Percentiles rank a stretch among this genome's conserved stretches.
Evolutionary conservation across 2,329 filamentous ascomycete genomes (phyloP).

Genomic region (Fusarium robinianum): DNA sequence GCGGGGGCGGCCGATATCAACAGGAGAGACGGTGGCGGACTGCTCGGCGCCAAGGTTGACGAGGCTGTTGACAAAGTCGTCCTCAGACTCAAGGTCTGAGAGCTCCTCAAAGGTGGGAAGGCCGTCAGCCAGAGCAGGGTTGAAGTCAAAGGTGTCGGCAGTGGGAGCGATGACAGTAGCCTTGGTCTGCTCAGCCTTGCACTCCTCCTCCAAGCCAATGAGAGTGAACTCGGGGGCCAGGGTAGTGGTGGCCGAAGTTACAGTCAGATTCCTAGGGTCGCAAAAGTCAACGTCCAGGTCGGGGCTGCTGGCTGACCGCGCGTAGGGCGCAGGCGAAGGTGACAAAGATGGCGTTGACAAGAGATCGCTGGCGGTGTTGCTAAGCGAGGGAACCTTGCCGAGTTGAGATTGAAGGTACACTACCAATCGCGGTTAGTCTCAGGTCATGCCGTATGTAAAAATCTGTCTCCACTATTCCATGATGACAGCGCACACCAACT

Average conservation of each 20-base stretch:
- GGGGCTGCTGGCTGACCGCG: slow-evolving; percentile 64
- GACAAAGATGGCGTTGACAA: slow-evolving; percentile 81
- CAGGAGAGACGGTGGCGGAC: slow-evolving; percentile 45
- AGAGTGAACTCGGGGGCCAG: slow-evolving; percentile 67
- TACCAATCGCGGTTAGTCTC: slow-evolving; percentile 47
- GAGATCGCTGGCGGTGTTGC: slow-evolving; percentile 68
- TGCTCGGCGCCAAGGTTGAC: slow-evolving; percentile 62
- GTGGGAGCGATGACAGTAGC: slow-evolving; percentile 47
- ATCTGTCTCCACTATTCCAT: slow-evolving; percentile 34
- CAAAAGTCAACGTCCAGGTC: slow-evolving; percentile 83
- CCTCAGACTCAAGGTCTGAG: slow-evolving; percentile 88
- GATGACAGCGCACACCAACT: slow-evolving; percentile 22
- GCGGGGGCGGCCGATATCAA: slow-evolving; percentile 70
- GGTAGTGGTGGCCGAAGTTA: slow-evolving; percentile 59
- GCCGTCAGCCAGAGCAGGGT: slow-evolving; percentile 55
- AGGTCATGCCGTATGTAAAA: slow-evolving; percentile 22
- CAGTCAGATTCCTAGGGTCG: slow-evolving; percentile 87
- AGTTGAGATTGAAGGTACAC: slow-evolving; percentile 56
- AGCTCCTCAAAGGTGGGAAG: slow-evolving; percentile 81
- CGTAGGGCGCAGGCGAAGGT: slow-evolving; percentile 81
- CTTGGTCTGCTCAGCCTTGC: slow-evolving; percentile 56
- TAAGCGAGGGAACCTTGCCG: slow-evolving; percentile 62
- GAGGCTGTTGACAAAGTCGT: slow-evolving; percentile 75
- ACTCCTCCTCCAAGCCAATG: slow-evolving; percentile 67
- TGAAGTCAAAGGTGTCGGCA: slow-evolving; percentile 58